These are phyloP conservation scores for Cudoniella acicularis DNA, from an alignment of 495 filamentous ascomycete genomes.

Conservation along the genomic window DNA sequence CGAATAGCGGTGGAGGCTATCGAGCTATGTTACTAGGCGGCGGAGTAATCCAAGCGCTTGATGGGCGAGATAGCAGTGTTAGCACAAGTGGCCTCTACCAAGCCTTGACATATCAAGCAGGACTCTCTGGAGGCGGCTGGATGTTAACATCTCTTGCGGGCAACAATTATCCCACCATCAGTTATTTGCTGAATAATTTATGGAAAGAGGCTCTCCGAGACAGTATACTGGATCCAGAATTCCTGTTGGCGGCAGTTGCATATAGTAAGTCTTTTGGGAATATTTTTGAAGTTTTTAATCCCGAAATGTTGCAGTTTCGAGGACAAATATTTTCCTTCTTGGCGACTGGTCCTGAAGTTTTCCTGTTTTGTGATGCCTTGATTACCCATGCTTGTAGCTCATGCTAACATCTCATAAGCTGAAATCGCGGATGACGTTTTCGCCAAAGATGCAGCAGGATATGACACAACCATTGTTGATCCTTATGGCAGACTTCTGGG, in stretches of 20 bases:
- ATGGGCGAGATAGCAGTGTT: slow-evolving; percentile 35
- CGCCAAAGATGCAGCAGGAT: slow-evolving; percentile 37
- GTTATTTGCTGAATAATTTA: slow-evolving; percentile 27
- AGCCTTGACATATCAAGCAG: slow-evolving; percentile 41
- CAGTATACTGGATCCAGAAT: slow-evolving; percentile 27
- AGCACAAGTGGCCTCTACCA: slow-evolving; percentile 39
- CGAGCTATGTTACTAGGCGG: slow-evolving; percentile 41
- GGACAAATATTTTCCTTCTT: too few relatives aligned
- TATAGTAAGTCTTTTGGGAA: background rate
- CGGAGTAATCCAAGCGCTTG: slow-evolving; percentile 42
- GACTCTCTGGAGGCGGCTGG: slow-evolving; percentile 45
- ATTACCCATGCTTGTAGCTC: background rate
- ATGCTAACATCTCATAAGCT: slow-evolving; percentile 16
- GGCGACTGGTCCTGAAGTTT: too few relatives aligned
- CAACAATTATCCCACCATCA: slow-evolving; percentile 43
- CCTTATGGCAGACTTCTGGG: slow-evolving; percentile 38
- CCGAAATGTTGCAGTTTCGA: too few relatives aligned
- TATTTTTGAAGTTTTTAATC: background rate
- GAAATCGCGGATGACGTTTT: slow-evolving; percentile 30
- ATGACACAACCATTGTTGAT: slow-evolving; percentile 39
- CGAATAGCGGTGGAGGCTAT: slow-evolving; percentile 45
- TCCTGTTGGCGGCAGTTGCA: slow-evolving; percentile 14
- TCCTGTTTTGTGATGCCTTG: too few relatives aligned
- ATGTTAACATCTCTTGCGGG: slow-evolving; percentile 39
- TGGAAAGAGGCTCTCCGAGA: slow-evolving; percentile 38